These are phyloP conservation scores for Yarrowia sp. DNA, from an alignment of 805 yeast species.

Conservation along the genomic window DNA sequence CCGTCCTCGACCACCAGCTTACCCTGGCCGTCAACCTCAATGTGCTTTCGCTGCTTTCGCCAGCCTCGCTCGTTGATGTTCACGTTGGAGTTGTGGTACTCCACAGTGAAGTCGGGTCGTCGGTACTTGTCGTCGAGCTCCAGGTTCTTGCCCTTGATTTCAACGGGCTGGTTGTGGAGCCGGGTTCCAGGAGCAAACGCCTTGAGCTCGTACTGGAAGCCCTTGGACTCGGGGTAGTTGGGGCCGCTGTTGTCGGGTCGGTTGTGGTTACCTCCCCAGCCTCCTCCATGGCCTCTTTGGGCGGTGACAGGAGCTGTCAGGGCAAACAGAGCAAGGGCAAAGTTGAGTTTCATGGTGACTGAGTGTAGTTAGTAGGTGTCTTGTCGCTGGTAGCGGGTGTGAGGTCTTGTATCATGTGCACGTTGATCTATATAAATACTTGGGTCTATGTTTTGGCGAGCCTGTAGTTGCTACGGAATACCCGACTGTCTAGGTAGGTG, in stretches of 20 bases:
- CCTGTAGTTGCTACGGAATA: not conserved
- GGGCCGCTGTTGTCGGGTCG: not conserved
- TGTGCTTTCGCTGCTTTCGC: constrained; percentile 22
- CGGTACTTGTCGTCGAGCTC: constrained; percentile 5
- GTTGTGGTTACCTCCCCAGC: constrained; percentile 10
- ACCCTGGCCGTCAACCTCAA: constrained; percentile 8
- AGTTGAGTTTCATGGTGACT: constrained; percentile 10
- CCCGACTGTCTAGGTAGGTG: constrained; percentile 6
- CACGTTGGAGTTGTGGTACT: constrained; percentile 30
- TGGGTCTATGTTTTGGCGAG: not conserved
- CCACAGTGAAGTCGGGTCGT: constrained; percentile 11
- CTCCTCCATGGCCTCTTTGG: constrained; percentile 13
- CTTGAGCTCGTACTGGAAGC: constrained; percentile 20
- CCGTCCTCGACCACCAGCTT: constrained; percentile 10
- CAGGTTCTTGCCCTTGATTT: constrained; percentile 11
- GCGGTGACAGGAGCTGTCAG: constrained; percentile 30
- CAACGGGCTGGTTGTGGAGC: constrained; percentile 20
- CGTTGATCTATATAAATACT: constrained; percentile 26
- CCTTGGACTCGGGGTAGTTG: constrained; percentile 30
- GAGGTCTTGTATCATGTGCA: not conserved
- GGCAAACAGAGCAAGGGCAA: constrained; percentile 6
- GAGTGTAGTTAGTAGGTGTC: not conserved
- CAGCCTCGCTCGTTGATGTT: constrained; percentile 31
- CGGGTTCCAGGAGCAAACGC: constrained; percentile 19
- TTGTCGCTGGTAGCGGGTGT: not conserved